Percentiles rank a stretch among this genome's conserved stretches.
These are phyloP conservation scores for Trametopsis cervina DNA, from an alignment of 768 basidiomycete species.

Conservation along the genomic window DNA sequence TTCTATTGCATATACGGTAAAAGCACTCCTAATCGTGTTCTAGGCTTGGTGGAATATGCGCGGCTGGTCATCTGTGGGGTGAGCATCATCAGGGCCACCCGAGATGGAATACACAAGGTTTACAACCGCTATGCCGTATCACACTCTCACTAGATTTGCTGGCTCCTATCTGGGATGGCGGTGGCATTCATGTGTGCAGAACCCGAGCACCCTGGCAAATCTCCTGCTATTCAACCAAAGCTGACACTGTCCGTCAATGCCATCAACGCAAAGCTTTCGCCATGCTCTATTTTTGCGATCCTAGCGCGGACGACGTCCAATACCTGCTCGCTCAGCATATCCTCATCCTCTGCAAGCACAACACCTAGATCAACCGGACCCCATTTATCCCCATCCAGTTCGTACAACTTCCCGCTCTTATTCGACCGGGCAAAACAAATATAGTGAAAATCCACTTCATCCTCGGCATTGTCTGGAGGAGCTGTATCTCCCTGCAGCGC, in stretches of 20 bases:
- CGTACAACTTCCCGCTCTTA: constrained; percentile 7
- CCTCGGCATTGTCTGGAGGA: constrained; percentile 2
- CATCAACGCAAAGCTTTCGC: constrained; percentile 4
- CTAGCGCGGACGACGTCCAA: constrained; percentile 1
- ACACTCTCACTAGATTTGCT: too few species aligned
- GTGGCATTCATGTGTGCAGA: too few species aligned
- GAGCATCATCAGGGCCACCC: too few species aligned
- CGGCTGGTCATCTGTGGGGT: too few species aligned
- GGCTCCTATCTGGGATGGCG: too few species aligned
- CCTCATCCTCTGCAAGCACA: constrained; percentile 3
- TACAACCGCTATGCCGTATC: too few species aligned
- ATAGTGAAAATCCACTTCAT: constrained; percentile 6
- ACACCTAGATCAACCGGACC: constrained; percentile 7
- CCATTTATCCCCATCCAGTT: constrained; percentile 7
- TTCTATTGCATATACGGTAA: too few species aligned
- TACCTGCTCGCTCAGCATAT: constrained; percentile 7
- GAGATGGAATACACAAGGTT: too few species aligned
- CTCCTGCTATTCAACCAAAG: not conserved
- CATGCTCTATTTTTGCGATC: constrained; percentile 4
- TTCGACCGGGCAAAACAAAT: constrained; percentile 5
- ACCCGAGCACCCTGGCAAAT: not conserved
- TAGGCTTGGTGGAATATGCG: too few species aligned
- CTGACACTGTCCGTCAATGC: not conserved
- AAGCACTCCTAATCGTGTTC: too few species aligned
- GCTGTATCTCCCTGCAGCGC: constrained; percentile 9